These are phyloP conservation scores for Epipyxis sp. DNA, from an alignment of 108 stramenopile species.

Conservation along the genomic window DNA sequence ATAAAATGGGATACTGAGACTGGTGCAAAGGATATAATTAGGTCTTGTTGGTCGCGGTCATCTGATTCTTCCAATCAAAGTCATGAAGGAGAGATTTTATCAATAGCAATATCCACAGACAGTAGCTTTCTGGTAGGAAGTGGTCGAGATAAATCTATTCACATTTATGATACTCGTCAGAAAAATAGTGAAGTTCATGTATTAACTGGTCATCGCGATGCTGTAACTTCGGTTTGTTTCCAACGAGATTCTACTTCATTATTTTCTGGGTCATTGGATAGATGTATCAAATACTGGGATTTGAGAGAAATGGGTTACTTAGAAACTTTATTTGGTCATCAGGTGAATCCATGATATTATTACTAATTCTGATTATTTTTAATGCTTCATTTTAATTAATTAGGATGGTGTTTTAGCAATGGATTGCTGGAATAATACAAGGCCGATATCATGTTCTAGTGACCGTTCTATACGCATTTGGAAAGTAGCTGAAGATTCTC, in stretches of 20 bases:
- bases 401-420: slow-evolving; percentile 68
- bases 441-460: slow-evolving; percentile 75
- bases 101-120: slow-evolving; percentile 83
- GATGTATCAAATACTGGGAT: slow-evolving; percentile 77
- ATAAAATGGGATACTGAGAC: slow-evolving; percentile 82
- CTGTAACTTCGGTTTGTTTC: background rate
- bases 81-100: slow-evolving; percentile 75
- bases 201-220: slow-evolving; percentile 2
- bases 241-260: slow-evolving; percentile 57
- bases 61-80: background rate
- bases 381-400: background rate
- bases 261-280: slow-evolving; percentile 85
- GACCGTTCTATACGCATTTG: slow-evolving; percentile 89
- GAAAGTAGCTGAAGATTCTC: slow-evolving; percentile 94
- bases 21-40: slow-evolving; percentile 40
- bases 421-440: slow-evolving; percentile 71
- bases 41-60: slow-evolving; percentile 33
- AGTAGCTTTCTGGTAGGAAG: slow-evolving; percentile 84
- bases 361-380: background rate
- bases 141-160: slow-evolving; percentile 73
- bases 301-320: slow-evolving; percentile 86
- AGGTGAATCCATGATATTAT: slow-evolving; percentile 41
- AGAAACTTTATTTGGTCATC: slow-evolving; percentile 97
- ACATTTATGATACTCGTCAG: slow-evolving; percentile 73
- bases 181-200: slow-evolving; percentile 47